phyloP scores from a whole-genome alignment of 305 asterid genomes.

The Fraxinus floribunda region DNA sequence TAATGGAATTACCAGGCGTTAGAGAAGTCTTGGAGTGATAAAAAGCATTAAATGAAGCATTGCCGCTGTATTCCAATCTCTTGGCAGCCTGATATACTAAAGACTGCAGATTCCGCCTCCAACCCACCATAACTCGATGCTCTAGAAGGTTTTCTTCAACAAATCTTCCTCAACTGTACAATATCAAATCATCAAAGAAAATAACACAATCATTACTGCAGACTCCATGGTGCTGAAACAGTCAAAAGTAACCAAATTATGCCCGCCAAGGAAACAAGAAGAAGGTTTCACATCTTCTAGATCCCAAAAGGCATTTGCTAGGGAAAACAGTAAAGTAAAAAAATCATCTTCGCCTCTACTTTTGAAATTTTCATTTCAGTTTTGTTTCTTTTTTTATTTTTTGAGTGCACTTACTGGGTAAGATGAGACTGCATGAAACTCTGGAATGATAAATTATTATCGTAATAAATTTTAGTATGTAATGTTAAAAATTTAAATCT shows the following conservation, averaged over 20 bases:
- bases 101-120: slow-evolving; percentile 71
- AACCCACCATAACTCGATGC: slow-evolving; percentile 49
- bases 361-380: neutral
- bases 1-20: slow-evolving; percentile 46
- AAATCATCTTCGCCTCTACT: neutral
- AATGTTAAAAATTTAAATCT: neutral
- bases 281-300: neutral
- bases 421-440: neutral
- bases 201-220: neutral
- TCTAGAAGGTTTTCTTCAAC: neutral
- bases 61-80: slow-evolving; percentile 44
- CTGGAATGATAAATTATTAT: neutral
- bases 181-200: slow-evolving; percentile 18
- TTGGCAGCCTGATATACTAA: slow-evolving; percentile 56
- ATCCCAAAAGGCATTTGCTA: neutral
- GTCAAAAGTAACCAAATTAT: neutral
- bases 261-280: neutral
- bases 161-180: slow-evolving; percentile 1
- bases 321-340: neutral
- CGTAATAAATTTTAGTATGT: neutral
- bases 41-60: slow-evolving; percentile 41
- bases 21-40: slow-evolving; percentile 53
- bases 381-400: neutral
- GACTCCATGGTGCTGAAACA: neutral
- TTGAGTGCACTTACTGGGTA: neutral